These are phyloP conservation scores for Cantharellus anzutake DNA, from an alignment of 768 basidiomycete genomes.

Conservation along the genomic window DNA sequence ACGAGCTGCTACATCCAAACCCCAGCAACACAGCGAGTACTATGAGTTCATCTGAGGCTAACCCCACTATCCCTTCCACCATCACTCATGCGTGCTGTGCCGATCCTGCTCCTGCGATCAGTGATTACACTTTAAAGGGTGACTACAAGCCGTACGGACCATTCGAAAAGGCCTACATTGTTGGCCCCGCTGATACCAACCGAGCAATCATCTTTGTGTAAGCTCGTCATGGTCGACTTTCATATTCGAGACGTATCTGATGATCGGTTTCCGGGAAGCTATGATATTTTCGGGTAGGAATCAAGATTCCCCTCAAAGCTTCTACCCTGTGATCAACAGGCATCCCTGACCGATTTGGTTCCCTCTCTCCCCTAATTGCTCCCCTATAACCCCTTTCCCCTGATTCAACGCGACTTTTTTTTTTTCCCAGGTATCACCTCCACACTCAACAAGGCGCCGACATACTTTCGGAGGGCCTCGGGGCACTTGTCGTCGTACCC, in stretches of 20 bases:
- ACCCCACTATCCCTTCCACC: neutral
- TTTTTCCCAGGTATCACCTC: neutral
- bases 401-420: neutral
- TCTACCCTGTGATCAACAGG: neutral
- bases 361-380: neutral
- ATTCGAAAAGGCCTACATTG: slow-evolving; percentile 1
- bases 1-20: too few species aligned
- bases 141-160: neutral
- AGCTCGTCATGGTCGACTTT: neutral
- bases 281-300: slow-evolving; percentile 3
- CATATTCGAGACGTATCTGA: neutral
- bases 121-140: neutral
- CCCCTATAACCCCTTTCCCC: neutral
- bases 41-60: too few species aligned
- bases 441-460: neutral
- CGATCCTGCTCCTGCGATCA: neutral
- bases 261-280: neutral
- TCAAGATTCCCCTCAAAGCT: neutral
- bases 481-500: neutral
- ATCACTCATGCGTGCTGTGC: neutral
- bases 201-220: neutral
- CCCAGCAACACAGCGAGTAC: too few species aligned
- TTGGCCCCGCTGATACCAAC: neutral
- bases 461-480: neutral
- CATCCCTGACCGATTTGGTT: neutral